Evolutionary conservation across 768 basidiomycete genomes (phyloP).

Genomic region (Rhodotorula kratochvilovae): DNA sequence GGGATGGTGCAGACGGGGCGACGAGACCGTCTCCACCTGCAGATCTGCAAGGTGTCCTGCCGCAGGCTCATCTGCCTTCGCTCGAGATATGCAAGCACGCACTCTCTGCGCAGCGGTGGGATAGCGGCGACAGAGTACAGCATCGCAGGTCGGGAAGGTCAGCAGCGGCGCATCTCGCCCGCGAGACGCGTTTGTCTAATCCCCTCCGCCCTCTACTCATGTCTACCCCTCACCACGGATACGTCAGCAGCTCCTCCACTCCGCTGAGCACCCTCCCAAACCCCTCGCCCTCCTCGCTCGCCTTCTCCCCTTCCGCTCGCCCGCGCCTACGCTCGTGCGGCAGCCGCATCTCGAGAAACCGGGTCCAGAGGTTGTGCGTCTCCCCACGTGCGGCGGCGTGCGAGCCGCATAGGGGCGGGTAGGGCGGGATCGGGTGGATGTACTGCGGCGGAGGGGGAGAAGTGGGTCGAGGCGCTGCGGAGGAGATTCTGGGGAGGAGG

Average conservation of each 20-base stretch:
- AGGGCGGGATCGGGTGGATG: conserved; percentile 12
- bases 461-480: neutral
- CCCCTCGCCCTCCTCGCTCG: neutral
- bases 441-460: neutral
- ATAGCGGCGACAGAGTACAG: too few species aligned
- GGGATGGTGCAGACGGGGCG: too few species aligned
- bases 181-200: too few species aligned
- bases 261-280: conserved; percentile 2
- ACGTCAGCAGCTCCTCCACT: neutral
- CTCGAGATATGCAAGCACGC: too few species aligned
- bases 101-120: too few species aligned
- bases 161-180: too few species aligned
- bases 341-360: conserved; percentile 29
- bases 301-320: neutral
- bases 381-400: neutral
- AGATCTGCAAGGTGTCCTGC: too few species aligned
- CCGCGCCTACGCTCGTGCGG: neutral
- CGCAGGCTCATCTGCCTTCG: too few species aligned
- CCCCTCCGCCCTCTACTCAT: too few species aligned
- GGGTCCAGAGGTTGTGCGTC: conserved; percentile 32
- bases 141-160: too few species aligned
- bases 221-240: neutral
- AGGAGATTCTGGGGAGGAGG: too few species aligned
- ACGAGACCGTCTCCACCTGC: too few species aligned
- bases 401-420: conserved; percentile 10